Percentiles rank a stretch among this genome's conserved stretches.
Conservation (phyloP, 441 rosid genomes). For the Corymbia calophylla region DNA sequence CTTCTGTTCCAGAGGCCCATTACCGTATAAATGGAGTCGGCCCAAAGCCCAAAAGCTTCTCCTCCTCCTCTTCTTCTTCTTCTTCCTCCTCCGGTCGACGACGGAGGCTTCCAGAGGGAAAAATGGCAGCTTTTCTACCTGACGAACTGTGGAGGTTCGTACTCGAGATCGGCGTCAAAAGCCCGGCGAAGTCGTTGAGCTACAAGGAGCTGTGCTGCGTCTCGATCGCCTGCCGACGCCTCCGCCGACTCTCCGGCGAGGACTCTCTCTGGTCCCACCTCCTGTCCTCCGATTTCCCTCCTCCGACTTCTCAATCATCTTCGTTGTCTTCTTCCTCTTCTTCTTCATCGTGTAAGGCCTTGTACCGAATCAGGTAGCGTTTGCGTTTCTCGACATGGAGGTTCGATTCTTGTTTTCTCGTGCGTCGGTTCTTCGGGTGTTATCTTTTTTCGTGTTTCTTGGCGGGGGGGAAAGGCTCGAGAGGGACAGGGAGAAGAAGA, state of each 20-base stretch:
- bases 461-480: constrained; percentile 44
- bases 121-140: constrained; percentile 37
- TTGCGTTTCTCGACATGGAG: background rate
- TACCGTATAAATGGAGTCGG: background rate
- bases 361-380: constrained; percentile 44
- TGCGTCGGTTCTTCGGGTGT: background rate
- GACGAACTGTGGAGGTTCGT: constrained; percentile 80
- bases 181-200: constrained; percentile 15
- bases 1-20: background rate
- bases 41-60: background rate
- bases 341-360: constrained; percentile 17
- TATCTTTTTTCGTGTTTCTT: background rate
- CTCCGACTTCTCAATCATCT: constrained; percentile 15
- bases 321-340: constrained; percentile 11
- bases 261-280: constrained; percentile 58
- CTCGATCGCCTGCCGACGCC: constrained; percentile 76
- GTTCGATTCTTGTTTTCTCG: background rate
- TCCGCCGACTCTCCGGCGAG: constrained; percentile 54
- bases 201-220: constrained; percentile 67
- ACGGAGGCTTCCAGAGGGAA: background rate
- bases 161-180: constrained; percentile 42
- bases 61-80: background rate
- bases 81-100: background rate
- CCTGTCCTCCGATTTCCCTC: constrained; percentile 47
- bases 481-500: constrained; percentile 50